phyloP scores from a whole-genome alignment of 1,284 basidiomycete genomes.

The Leccinum pallidistipes region DNA sequence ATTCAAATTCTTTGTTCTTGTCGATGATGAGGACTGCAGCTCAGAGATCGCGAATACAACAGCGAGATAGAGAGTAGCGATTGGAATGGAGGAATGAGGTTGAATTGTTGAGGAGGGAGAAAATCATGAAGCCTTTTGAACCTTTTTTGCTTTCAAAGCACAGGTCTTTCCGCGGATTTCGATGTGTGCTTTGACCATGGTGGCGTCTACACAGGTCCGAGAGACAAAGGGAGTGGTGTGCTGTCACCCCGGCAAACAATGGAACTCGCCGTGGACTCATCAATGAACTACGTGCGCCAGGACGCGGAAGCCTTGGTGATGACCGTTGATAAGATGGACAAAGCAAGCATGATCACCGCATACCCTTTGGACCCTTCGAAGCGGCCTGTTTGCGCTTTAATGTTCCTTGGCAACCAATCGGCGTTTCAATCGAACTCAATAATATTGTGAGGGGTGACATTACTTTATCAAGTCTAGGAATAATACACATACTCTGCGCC shows the following conservation, averaged over 20 bases:
- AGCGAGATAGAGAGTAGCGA: background rate
- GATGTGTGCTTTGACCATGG: constrained; percentile 19
- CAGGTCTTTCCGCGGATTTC: constrained; percentile 3
- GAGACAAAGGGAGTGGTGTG: constrained; percentile 24
- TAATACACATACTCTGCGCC: constrained; percentile 17
- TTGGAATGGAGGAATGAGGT: background rate
- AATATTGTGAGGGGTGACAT: constrained; percentile 23
- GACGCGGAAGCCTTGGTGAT: constrained; percentile 2
- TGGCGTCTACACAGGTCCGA: constrained; percentile 11
- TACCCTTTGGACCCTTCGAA: background rate
- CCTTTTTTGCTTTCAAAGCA: constrained; percentile 6
- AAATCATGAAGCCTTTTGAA: constrained; percentile 25
- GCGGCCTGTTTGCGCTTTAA: background rate
- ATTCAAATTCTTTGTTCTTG: constrained; percentile 4
- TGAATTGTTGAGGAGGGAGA: background rate
- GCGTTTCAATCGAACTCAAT: constrained; percentile 4
- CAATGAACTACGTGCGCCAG: background rate
- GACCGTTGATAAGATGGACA: constrained; percentile 21
- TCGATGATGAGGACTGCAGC: background rate
- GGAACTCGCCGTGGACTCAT: constrained; percentile 8
- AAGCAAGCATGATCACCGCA: constrained; percentile 16
- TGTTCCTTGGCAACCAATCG: constrained; percentile 8
- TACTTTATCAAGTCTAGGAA: constrained; percentile 22
- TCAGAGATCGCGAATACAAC: constrained; percentile 10
- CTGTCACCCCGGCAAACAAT: constrained; percentile 15